Evolutionary conservation across 495 filamentous ascomycete species (phyloP).

Genomic region (Penicillium pancosmium): DNA sequence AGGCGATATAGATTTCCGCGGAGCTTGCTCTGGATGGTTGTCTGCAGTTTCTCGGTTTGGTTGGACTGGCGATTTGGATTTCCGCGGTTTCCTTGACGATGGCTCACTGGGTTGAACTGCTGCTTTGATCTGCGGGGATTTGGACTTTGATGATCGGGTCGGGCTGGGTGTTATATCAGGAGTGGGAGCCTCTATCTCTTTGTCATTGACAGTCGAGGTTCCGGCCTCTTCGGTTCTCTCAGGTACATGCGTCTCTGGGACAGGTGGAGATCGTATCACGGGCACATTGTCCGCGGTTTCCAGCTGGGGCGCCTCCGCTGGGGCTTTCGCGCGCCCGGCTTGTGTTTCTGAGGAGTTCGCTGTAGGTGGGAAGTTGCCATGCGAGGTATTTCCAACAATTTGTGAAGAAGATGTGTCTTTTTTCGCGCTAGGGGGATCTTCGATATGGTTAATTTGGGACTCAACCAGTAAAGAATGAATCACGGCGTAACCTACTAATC

Average conservation of each 20-base stretch:
- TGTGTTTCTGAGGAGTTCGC: constrained; percentile 15
- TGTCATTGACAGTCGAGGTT: background rate
- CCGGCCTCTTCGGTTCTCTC: background rate
- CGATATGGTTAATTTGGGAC: constrained; percentile 8
- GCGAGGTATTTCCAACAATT: constrained; percentile 7
- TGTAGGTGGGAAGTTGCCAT: background rate
- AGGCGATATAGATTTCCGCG: background rate
- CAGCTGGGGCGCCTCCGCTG: constrained; percentile 1
- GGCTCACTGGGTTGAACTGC: background rate
- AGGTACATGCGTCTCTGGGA: background rate
- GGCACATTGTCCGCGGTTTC: background rate
- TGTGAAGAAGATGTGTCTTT: constrained; percentile 9
- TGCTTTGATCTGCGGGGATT: background rate
- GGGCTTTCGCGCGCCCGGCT: background rate
- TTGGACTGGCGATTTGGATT: background rate
- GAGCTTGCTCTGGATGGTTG: background rate
- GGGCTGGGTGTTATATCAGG: constrained; percentile 1
- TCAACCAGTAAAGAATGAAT: background rate
- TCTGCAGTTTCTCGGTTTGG: background rate
- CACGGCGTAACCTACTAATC: constrained; percentile 20
- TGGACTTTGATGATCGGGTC: constrained; percentile 10
- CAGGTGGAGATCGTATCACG: background rate
- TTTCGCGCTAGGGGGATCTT: constrained; percentile 18
- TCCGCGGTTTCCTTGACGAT: background rate
- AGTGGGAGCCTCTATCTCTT: background rate